Evolutionary conservation across 1,284 basidiomycete species (phyloP), one percentile per base, ranked within the genome.

Genomic region (Pisolithus thermaeus): DNA sequence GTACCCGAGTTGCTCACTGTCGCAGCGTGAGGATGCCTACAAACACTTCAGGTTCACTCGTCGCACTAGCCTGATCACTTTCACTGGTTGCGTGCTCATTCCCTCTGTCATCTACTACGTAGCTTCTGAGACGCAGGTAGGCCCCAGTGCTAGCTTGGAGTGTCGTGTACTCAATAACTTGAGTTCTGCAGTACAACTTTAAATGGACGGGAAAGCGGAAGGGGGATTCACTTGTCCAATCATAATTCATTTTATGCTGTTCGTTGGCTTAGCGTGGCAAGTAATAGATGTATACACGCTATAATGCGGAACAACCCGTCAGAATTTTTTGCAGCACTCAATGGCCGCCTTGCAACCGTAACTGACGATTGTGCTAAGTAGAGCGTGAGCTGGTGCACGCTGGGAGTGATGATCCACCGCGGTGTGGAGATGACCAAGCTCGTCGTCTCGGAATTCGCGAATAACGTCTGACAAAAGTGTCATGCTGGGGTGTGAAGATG

Each of bases 331-430:
- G 70, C 92, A 95, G 42, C 96, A 70, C 67, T 88, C 84, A 67
- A 98, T 97, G 4, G 95, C 95, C 16, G 87, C 74, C 64, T 89
- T 89, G 69, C 95, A 98, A 3, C 94, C 94, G 1, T 75, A 78
- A 1, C 90, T 93, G 18, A 98, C 79, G 11, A 94, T 73, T 1
- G 90, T 90, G 58, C 89, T 92, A 46, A 98, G 72, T 44, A 98
- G 71, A 3, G 92, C 91, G 69, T 98, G 94, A 16, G 88, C 93
- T 0, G 95, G 93, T 25, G 94, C 94, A 54, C 88, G 82, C 67
- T 97, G 95, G 16, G 91, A 86, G 62, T 92, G 81, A 62, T 97
- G 81, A 58, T 90, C 86, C 8, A 98, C 89, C 2, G 95, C 95
- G 14, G 87, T 92, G 62, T 97, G 90, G 55, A 98, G 75, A 67